Evolutionary conservation across 371 early-diverging fungal genomes (phyloP).

Genomic region (Apophysomyces variabilis): DNA sequence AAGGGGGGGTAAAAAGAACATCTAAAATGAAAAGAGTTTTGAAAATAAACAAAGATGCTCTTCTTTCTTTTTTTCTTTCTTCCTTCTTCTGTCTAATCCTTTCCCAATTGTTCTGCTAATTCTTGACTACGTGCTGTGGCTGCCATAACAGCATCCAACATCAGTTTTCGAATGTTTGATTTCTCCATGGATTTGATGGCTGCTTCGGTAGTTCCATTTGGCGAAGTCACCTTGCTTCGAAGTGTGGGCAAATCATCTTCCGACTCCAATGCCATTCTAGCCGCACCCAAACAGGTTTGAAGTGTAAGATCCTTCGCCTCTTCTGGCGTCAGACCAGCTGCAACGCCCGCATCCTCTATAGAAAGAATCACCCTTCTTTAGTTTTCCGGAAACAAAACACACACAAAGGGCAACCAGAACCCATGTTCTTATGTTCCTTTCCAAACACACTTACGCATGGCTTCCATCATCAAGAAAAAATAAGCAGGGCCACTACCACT

Average conservation of each 20-base stretch:
- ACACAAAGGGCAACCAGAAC: too few species aligned
- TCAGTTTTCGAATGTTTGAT: constrained; percentile 58
- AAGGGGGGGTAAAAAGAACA: too few species aligned
- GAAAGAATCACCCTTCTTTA: too few species aligned
- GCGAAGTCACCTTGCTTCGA: constrained; percentile 87
- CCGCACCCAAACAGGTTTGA: constrained; percentile 91
- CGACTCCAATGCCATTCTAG: constrained; percentile 77
- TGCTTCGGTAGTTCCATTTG: constrained; percentile 94
- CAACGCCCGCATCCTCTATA: constrained; percentile 75
- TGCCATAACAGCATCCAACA: constrained; percentile 67
- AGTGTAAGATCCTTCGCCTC: constrained; percentile 81
- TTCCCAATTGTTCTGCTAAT: constrained; percentile 72
- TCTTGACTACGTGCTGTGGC: constrained; percentile 73
- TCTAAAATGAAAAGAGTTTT: too few species aligned
- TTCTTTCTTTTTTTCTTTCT: neutral
- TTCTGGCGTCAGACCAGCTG: constrained; percentile 76
- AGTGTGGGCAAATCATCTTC: constrained; percentile 79
- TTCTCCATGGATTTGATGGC: constrained; percentile 82
- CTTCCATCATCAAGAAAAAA: constrained; percentile 91
- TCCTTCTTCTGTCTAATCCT: constrained; percentile 24
- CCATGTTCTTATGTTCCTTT: neutral
- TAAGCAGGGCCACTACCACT: constrained; percentile 95
- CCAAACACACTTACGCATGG: constrained; percentile 59
- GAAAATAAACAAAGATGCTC: too few species aligned
- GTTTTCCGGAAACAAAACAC: too few species aligned